These are phyloP conservation scores for Mercurialis annua DNA, from an alignment of 345 rosid species.

Conservation along the genomic window DNA sequence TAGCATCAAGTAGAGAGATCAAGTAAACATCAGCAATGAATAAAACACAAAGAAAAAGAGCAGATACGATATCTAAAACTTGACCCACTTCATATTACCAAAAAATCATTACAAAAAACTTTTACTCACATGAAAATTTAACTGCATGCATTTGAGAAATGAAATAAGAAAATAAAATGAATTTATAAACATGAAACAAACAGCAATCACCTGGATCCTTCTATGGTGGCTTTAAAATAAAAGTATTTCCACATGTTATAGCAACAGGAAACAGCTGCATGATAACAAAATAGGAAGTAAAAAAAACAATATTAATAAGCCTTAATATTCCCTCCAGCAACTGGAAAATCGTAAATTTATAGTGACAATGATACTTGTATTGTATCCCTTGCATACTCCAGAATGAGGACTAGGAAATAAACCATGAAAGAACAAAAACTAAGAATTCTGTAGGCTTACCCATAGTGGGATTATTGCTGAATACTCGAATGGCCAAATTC, in stretches of 20 bases:
- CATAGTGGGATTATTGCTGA: conserved; percentile 51
- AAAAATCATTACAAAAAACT: no score
- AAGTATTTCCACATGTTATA: conserved; percentile 50
- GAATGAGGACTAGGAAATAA: not conserved
- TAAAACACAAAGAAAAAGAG: no score
- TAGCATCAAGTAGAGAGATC: no score
- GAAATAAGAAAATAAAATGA: no score
- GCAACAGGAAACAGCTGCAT: conserved; percentile 52
- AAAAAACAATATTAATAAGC: not conserved
- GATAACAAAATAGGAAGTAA: not conserved
- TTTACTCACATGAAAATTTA: no score
- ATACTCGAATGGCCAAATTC: conserved; percentile 47
- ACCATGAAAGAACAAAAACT: no score
- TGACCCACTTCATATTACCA: no score
- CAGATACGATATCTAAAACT: no score
- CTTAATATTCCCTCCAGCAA: not conserved
- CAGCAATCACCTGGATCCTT: conserved; percentile 45
- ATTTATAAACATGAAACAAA: no score
- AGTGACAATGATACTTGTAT: not conserved
- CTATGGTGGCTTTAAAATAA: conserved; percentile 50
- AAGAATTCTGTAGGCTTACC: conserved; percentile 43
- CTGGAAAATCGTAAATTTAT: not conserved
- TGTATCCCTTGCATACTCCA: not conserved
- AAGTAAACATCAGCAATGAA: no score
- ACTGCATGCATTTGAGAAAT: no score